A percentile compares a stretch with the other conserved stretches of the same genome.
Conservation (phyloP, 129 eudicot species). For the Kitagawia praeruptora region DNA sequence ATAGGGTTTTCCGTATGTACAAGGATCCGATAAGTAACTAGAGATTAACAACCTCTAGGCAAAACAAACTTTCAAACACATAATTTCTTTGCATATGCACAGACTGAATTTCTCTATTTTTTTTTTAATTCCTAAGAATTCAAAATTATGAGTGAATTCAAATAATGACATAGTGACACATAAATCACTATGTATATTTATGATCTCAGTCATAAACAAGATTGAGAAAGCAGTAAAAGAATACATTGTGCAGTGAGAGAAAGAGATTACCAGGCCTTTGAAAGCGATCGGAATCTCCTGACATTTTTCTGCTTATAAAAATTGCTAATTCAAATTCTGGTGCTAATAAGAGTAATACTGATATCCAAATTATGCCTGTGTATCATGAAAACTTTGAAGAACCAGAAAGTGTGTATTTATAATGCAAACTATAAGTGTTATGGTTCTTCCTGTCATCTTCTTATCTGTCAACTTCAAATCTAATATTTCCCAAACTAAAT, state of each 20-base stretch:
- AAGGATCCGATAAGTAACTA: too few species aligned
- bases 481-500: background rate
- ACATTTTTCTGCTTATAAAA: conserved; percentile 7
- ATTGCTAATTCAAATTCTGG: background rate
- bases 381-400: background rate
- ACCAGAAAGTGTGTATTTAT: background rate
- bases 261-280: conserved; percentile 14
- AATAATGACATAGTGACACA: background rate
- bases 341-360: background rate
- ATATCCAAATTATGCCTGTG: background rate
- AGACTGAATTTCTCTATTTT: too few species aligned
- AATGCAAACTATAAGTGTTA: background rate
- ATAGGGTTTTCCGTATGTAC: background rate
- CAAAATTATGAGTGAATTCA: background rate
- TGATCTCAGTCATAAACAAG: background rate
- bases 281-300: conserved; percentile 1
- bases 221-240: background rate
- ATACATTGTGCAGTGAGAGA: background rate
- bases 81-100: too few species aligned
- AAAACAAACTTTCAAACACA: too few species aligned
- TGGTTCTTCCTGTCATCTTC: background rate
- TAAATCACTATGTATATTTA: too few species aligned
- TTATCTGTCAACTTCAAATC: background rate
- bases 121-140: background rate
- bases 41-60: too few species aligned